Base-by-base conservation (phyloP, 2,329 filamentous ascomycete genomes). In the Aspergillus persii region DNA sequence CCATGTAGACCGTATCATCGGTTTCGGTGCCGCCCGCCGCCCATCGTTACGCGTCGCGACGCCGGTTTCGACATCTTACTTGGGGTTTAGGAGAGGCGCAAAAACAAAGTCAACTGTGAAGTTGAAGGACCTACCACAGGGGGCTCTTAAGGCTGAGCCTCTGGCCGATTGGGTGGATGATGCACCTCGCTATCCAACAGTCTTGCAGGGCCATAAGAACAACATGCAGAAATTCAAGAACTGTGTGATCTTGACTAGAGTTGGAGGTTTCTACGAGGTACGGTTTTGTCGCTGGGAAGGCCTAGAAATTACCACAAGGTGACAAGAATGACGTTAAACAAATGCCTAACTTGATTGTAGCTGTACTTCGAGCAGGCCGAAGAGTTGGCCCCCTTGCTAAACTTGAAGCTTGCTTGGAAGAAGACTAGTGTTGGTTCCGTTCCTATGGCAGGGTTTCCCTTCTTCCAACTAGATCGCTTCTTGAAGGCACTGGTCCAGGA, bases 331-430 rank as follows among this genome's bases (percentile, higher is more conserved):
- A 31, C 30, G 33, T 60, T 29, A 31, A 30, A n/a, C 12, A 15
- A 8, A 47, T 59, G 50, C 29, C 61, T 63, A 50, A 64, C 58
- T 23, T 15, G 41, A 5, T n/a, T 51, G 18, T 57, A 81, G 84
- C 80, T 99, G 59, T 99, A 99, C 78, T 96, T 98, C 74, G 90
- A 96, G 68, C 93, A 99, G 73, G 95, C 96, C 9, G 90, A 96
- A 59, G 88, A 96, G 71, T 90, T 89, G 73, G 94, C 90, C 1
- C 90, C 92, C 1, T 80, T 96, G 49, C 81, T 99, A 63, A 95
- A 92, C 68, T 79, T 99, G 70, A 98, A 97, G 75, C 87, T 96
- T 56, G 88, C 89, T 2, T 84, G 84, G 57, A 95, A 91, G 74
- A 92, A 87, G 75, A 92, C 90, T n/a, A 90, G 79, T 63, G 88